Percentiles rank a stretch among this genome's conserved stretches.
These are phyloP conservation scores for Phytopythium aichiense DNA, from an alignment of 352 stramenopile genomes.

Conservation along the genomic window DNA sequence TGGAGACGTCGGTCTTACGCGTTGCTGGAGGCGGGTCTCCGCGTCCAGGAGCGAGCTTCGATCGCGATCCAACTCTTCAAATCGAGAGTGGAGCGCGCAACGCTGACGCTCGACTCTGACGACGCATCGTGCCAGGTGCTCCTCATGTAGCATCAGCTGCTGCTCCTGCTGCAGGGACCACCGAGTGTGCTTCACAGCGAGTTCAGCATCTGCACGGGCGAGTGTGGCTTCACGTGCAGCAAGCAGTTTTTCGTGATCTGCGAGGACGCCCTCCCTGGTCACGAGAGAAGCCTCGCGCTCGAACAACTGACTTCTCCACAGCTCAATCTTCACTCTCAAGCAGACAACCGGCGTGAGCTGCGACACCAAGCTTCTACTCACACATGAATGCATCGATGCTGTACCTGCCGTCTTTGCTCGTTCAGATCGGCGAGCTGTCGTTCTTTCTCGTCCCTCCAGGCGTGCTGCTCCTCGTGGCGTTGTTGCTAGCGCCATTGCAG, in stretches of 20 bases:
- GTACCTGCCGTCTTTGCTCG: constrained; percentile 3
- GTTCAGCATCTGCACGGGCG: not conserved
- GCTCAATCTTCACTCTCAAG: not conserved
- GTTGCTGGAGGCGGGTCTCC: constrained; percentile 3
- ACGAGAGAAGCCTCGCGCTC: not conserved
- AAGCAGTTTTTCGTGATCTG: not conserved
- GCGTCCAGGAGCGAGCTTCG: not conserved
- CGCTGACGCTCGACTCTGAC: constrained; percentile 4
- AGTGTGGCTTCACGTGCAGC: not conserved
- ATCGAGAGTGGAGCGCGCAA: not conserved
- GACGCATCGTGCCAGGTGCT: constrained; percentile 4
- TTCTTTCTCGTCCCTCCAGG: not conserved
- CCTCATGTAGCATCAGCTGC: constrained; percentile 15
- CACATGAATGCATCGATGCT: not conserved
- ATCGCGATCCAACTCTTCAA: not conserved
- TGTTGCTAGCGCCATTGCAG: not conserved
- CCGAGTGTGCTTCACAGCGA: not conserved
- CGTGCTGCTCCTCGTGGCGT: not conserved
- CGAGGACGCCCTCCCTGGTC: not conserved
- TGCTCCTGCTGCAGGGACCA: constrained; percentile 9
- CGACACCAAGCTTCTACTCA: not conserved
- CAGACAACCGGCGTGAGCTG: not conserved
- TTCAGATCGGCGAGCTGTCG: not conserved
- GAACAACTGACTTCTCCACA: not conserved
- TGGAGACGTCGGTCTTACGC: not conserved